These are phyloP conservation scores for Metschnikowia amazonensis DNA, from an alignment of 805 yeast genomes.

Conservation along the genomic window DNA sequence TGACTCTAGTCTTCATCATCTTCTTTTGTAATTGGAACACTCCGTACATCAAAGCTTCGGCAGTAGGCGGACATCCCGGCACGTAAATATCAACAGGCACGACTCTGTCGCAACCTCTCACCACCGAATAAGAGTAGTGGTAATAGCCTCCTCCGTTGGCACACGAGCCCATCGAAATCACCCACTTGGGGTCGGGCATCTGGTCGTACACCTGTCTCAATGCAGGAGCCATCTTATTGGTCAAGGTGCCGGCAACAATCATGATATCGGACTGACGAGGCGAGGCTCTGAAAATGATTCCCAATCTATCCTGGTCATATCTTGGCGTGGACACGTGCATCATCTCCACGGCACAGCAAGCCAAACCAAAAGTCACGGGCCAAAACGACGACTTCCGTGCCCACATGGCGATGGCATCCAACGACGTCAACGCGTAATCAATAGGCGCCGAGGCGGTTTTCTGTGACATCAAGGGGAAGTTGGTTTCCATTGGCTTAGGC, in stretches of 20 bases:
- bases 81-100: conserved; percentile 88
- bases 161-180: conserved; percentile 89
- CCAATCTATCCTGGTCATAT: conserved; percentile 88
- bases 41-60: conserved; percentile 89
- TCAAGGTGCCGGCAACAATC: conserved; percentile 89
- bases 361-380: conserved; percentile 91
- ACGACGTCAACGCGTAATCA: conserved; percentile 77
- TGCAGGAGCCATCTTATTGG: conserved; percentile 93
- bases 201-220: conserved; percentile 90
- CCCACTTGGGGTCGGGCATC: conserved; percentile 95
- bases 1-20: conserved; percentile 77
- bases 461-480: conserved; percentile 67
- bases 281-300: conserved; percentile 89
- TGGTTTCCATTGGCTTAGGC: conserved; percentile 55
- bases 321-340: conserved; percentile 91
- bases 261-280: conserved; percentile 90
- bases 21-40: conserved; percentile 85
- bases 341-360: conserved; percentile 94
- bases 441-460: conserved; percentile 51
- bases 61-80: conserved; percentile 91
- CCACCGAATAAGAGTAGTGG: conserved; percentile 85
- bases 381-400: conserved; percentile 88
- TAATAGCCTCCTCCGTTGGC: conserved; percentile 94
- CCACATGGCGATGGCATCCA: conserved; percentile 85
- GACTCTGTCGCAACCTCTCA: conserved; percentile 84